Conservation (phyloP, 2,329 filamentous ascomycete genomes). For the Xylariaceae sp. region DNA sequence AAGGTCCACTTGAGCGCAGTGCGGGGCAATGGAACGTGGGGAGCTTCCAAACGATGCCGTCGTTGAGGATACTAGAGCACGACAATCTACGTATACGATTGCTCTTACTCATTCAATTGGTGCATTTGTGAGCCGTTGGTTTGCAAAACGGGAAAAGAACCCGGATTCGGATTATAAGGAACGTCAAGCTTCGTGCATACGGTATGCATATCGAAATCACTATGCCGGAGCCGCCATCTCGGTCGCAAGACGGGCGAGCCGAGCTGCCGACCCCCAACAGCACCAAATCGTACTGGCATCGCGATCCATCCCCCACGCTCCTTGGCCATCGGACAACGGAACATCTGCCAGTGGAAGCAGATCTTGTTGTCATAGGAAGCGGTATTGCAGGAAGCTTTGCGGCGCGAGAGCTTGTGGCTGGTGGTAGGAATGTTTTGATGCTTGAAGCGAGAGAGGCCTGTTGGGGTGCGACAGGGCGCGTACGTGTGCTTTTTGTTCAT, state of each 20-base stretch:
- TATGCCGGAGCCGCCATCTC: no score
- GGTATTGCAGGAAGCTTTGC: conserved; percentile 74
- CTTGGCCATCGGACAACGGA: conserved; percentile 65
- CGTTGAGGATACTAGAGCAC: no score
- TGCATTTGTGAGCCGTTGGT: no score
- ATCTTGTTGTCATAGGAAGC: conserved; percentile 69
- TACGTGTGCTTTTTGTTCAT: conserved; percentile 37
- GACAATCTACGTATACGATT: no score
- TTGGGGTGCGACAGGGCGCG: conserved; percentile 78
- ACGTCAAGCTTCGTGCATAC: no score
- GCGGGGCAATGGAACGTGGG: no score
- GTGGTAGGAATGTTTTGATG: conserved; percentile 58
- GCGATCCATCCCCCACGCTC: conserved; percentile 59
- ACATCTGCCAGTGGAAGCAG: conserved; percentile 57
- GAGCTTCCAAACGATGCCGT: no score
- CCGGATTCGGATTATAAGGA: no score
- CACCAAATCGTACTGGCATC: conserved; percentile 70
- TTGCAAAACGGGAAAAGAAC: no score
- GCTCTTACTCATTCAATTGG: no score
- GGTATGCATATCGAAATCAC: no score
- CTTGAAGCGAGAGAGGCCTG: conserved; percentile 77
- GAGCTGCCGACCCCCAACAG: conserved; percentile 59
- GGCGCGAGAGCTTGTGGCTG: conserved; percentile 56
- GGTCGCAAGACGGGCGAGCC: conserved; percentile 19
- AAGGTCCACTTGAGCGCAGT: no score